Base-by-base conservation (phyloP, 305 asterid genomes). In the Caryopteris hybrid region DNA sequence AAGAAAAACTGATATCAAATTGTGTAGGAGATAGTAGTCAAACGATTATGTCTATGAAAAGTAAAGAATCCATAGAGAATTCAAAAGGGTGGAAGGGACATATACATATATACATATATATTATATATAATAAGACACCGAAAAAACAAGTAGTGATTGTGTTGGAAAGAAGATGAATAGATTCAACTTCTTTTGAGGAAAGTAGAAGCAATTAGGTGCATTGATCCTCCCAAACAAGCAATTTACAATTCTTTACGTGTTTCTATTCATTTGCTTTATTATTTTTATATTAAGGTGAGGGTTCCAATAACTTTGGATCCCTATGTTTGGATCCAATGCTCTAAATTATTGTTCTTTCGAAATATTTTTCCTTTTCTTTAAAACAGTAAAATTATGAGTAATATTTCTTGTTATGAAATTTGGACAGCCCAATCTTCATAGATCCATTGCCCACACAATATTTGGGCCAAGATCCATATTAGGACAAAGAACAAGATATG, bases 201-300 rank as follows among this genome's bases (percentile, higher is more conserved):
- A 61, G 57, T 66, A 25, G 45, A 42, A 51, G 14, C 10, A 45
- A 29, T 20, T 67, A 33, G 57, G 5, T 46, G 34, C 71, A 46
- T 78, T 41, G 76, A 73, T 69, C 45, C 68, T 64, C 68, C 71
- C 66, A 69, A 71, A 45, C 50, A 34, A 45, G 2, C 48, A 69
- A 23, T 78, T 45, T 68, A 9, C 12, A 23, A 27, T 10, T 36
- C 41, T 17, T 7, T n/a, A 34, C n/a, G n/a, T n/a, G 4, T 43
- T 46, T 20, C n/a, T 23, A 29, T 51, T 70, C 34, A 2, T 10
- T 55, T 52, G 57, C 70, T 70, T 75, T 25, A 22, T n/a, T 25
- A 69, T 11, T 62, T 41, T 52, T 51, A 22, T 39, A 29, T 36
- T 48, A 10, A 9, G 33, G 10, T 21, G 34, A 50, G 21, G 13